Evolutionary conservation across 345 rosid genomes (phyloP).

Genomic region (Camelina hispida): DNA sequence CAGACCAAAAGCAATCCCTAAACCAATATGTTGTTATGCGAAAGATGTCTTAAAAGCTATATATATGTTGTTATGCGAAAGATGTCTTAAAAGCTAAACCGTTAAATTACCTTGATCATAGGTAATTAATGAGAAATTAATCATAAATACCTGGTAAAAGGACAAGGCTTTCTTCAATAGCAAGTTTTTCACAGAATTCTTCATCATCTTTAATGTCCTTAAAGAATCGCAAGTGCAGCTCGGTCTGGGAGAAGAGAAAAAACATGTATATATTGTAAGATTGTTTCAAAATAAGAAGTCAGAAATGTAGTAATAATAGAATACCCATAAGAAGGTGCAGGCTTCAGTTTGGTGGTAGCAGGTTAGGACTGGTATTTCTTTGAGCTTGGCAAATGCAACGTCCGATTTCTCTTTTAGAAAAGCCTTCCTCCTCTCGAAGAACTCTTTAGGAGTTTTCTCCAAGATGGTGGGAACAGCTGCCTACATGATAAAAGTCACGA

Average conservation of each 20-base stretch:
- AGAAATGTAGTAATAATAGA: constrained; percentile 9
- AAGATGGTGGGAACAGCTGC: constrained; percentile 69
- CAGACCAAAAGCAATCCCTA: constrained; percentile 63
- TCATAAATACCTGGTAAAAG: constrained; percentile 37
- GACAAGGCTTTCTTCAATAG: constrained; percentile 34
- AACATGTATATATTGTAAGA: neutral
- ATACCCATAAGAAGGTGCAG: constrained; percentile 70
- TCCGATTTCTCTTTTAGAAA: constrained; percentile 52
- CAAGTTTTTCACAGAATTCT: constrained; percentile 32
- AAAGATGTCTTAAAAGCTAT: neutral
- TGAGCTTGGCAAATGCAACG: constrained; percentile 43
- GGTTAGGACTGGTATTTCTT: constrained; percentile 60
- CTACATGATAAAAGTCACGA: constrained; percentile 39
- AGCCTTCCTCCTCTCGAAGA: constrained; percentile 48
- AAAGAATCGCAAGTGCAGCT: constrained; percentile 1
- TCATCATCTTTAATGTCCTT: constrained; percentile 25
- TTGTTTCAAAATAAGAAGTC: neutral
- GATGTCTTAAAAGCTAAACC: neutral
- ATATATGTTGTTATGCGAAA: neutral
- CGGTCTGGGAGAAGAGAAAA: neutral
- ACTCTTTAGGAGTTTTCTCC: constrained; percentile 60
- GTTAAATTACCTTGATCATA: neutral
- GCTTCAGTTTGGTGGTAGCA: constrained; percentile 63
- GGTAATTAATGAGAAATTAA: constrained; percentile 1
- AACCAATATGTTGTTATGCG: neutral